Conservation (phyloP, 805 yeast genomes). For the Kodamaea nitidulidarum region DNA sequence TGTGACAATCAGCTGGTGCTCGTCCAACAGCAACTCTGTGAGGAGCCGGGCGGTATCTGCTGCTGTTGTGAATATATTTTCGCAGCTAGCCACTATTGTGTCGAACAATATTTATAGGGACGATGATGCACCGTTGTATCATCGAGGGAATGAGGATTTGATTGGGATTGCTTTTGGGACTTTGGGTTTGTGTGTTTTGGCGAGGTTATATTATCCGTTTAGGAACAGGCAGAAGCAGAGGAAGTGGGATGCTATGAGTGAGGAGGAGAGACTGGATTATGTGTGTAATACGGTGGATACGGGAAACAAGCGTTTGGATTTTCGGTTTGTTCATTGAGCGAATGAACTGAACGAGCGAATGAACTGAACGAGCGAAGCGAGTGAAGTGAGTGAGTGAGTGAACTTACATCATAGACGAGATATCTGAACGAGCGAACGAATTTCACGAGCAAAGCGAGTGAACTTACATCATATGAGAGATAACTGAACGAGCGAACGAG, state of each 20-base stretch:
- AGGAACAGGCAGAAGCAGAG: constrained; percentile 44
- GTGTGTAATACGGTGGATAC: constrained; percentile 42
- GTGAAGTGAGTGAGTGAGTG: no score
- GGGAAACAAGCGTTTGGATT: constrained; percentile 60
- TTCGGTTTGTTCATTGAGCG: constrained; percentile 27
- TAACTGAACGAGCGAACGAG: no score
- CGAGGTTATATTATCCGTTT: constrained; percentile 38
- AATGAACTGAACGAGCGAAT: no score
- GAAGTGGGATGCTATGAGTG: constrained; percentile 49
- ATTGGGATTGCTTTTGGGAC: constrained; percentile 36
- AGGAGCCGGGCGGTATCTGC: constrained; percentile 63
- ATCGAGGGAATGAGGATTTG: constrained; percentile 50
- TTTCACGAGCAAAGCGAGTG: no score
- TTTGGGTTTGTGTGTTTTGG: constrained; percentile 24
- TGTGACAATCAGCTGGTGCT: constrained; percentile 55
- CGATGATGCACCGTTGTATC: constrained; percentile 59
- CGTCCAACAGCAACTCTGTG: constrained; percentile 59
- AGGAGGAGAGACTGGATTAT: constrained; percentile 50
- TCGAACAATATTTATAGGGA: constrained; percentile 53
- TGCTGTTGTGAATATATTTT: constrained; percentile 61
- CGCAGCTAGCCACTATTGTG: constrained; percentile 56
- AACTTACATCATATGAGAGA: no score
- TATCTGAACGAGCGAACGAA: no score
- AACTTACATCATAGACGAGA: no score
- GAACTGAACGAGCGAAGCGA: no score